Percentiles rank a stretch among this genome's conserved stretches.
Evolutionary conservation across 768 basidiomycete species (phyloP).

Genomic region (Tremella yokohamensis): DNA sequence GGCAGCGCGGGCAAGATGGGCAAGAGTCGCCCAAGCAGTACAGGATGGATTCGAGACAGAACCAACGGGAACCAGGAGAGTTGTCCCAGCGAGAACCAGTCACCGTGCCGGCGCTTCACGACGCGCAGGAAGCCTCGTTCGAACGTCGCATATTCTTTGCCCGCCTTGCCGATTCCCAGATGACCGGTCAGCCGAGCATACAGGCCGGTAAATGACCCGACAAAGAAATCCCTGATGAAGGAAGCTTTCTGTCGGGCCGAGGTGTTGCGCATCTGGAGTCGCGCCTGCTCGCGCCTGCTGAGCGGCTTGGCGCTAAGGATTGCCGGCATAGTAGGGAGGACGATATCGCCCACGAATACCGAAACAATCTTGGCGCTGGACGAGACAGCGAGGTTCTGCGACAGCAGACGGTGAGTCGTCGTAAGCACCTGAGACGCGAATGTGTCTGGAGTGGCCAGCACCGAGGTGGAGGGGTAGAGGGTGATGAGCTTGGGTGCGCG

Average conservation of each 20-base stretch:
- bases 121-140: conserved; percentile 27
- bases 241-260: conserved; percentile 15
- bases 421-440: conserved; percentile 45
- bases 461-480: conserved; percentile 38
- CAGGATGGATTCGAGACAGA: conserved; percentile 24
- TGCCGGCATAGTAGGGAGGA: conserved; percentile 23
- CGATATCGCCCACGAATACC: conserved; percentile 43
- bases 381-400: conserved; percentile 37
- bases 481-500: conserved; percentile 36
- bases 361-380: conserved; percentile 28
- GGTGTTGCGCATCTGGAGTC: conserved; percentile 8
- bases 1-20: conserved; percentile 23
- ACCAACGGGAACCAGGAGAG: conserved; percentile 27
- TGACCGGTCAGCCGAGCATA: conserved; percentile 18
- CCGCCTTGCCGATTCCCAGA: conserved; percentile 23
- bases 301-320: conserved; percentile 18
- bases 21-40: conserved; percentile 21
- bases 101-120: conserved; percentile 14
- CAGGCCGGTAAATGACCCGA: conserved; percentile 17
- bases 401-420: conserved; percentile 32
- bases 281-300: conserved; percentile 23
- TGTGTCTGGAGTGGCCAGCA: conserved; percentile 33
- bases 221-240: conserved; percentile 27
- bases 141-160: conserved; percentile 25
- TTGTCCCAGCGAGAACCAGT: conserved; percentile 22